A percentile compares a stretch with the other conserved stretches of the same genome.
Conservation (phyloP, 2,329 filamentous ascomycete genomes). For the Mycosphaerella sp. region DNA sequence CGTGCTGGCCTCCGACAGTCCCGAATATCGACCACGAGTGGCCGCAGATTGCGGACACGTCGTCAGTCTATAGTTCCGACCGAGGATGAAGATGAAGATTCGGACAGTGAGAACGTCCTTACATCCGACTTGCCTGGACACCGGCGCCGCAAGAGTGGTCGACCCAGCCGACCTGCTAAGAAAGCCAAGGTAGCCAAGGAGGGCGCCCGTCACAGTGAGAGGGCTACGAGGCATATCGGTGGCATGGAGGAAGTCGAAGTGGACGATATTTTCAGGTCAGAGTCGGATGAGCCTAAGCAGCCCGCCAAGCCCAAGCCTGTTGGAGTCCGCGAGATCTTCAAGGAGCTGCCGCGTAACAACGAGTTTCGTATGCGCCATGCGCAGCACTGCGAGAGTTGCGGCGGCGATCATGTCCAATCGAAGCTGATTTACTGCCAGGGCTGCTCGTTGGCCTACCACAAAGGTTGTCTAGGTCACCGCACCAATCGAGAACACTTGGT, state of each 20-base stretch:
- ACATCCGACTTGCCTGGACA: conserved; percentile 38
- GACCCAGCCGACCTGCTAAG: conserved; percentile 3
- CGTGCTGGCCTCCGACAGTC: conserved; percentile 18
- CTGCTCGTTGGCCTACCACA: conserved; percentile 78
- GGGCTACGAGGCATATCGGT: conserved; percentile 41
- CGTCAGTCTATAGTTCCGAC: conserved; percentile 3
- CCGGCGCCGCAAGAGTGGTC: conserved; percentile 32
- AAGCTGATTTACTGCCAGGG: conserved; percentile 83
- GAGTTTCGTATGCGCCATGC: conserved; percentile 66
- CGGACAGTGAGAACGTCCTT: conserved; percentile 28
- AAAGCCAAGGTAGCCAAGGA: conserved; percentile 19
- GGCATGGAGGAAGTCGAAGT: conserved; percentile 51
- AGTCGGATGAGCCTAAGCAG: conserved; percentile 36
- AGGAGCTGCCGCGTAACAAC: conserved; percentile 53
- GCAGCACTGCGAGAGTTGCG: conserved; percentile 67
- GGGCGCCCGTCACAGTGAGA: conserved; percentile 40
- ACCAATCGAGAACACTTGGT: conserved; percentile 74
- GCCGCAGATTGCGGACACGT: conserved; percentile 16
- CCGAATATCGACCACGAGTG: conserved; percentile 6
- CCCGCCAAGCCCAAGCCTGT: conserved; percentile 49
- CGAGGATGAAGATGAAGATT: conserved; percentile 25
- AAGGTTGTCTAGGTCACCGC: conserved; percentile 70
- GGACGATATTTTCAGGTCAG: conserved; percentile 51
- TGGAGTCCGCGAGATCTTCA: conserved; percentile 66
- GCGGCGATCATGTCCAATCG: conserved; percentile 55